Evolutionary conservation across 345 rosid species (phyloP).

Genomic region (Euphorbia pulcherrima): DNA sequence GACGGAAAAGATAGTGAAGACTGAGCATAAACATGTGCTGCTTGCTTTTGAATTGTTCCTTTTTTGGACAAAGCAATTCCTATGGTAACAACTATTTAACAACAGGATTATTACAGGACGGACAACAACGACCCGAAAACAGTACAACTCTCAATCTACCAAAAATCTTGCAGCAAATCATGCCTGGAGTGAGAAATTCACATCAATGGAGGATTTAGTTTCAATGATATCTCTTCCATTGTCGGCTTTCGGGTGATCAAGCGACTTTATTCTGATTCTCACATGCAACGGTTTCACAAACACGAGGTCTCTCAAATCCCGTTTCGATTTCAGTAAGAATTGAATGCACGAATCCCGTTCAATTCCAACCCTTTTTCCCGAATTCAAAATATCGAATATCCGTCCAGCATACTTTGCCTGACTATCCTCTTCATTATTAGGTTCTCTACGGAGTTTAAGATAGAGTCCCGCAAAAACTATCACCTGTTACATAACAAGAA

Average conservation of each 20-base stretch:
- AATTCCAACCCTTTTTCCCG: slow-evolving; percentile 31
- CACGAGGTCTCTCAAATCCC: slow-evolving; percentile 55
- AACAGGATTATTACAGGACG: neutral
- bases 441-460: slow-evolving; percentile 47
- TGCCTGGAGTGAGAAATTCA: slow-evolving; percentile 18
- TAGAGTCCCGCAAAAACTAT: slow-evolving; percentile 57
- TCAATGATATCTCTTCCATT: slow-evolving; percentile 54
- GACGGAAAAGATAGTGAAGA: too few relatives aligned
- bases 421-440: slow-evolving; percentile 29
- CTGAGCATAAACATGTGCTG: too few relatives aligned
- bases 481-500: slow-evolving; percentile 41
- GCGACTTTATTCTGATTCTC: slow-evolving; percentile 49
- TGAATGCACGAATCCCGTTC: slow-evolving; percentile 45
- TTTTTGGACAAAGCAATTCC: too few relatives aligned
- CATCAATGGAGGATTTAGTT: slow-evolving; percentile 27
- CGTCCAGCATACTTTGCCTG: slow-evolving; percentile 50
- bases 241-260: slow-evolving; percentile 65
- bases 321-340: slow-evolving; percentile 46
- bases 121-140: too few relatives aligned
- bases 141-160: neutral
- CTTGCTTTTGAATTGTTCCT: too few relatives aligned
- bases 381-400: slow-evolving; percentile 50
- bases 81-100: neutral
- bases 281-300: slow-evolving; percentile 69
- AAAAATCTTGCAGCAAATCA: slow-evolving; percentile 1